Evolutionary conservation across 2,329 filamentous ascomycete genomes (phyloP).

Genomic region (Hymenoscyphus scutula): DNA sequence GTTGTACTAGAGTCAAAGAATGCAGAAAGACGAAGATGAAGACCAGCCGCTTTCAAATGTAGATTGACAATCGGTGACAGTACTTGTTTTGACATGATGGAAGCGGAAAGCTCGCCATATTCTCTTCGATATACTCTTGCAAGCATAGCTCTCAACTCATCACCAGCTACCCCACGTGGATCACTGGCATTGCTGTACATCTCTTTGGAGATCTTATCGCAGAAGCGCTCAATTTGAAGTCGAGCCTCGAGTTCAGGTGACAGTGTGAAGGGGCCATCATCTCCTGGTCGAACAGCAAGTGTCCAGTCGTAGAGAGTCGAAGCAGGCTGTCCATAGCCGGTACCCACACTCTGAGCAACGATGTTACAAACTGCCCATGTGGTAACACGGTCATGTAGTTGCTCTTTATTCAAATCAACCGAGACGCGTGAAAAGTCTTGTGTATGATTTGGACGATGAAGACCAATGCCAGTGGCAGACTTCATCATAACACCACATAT

Average conservation of each 20-base stretch:
- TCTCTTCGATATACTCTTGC: constrained; percentile 66
- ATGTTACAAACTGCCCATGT: constrained; percentile 88
- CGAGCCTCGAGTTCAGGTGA: constrained; percentile 63
- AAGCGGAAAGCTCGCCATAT: constrained; percentile 60
- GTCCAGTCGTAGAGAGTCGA: constrained; percentile 77
- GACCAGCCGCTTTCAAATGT: constrained; percentile 68
- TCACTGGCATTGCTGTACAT: constrained; percentile 78
- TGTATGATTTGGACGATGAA: constrained; percentile 77
- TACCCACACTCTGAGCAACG: constrained; percentile 77
- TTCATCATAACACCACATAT: constrained; percentile 84
- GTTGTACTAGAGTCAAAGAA: constrained; percentile 78
- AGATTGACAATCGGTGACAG: constrained; percentile 59
- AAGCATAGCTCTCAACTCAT: constrained; percentile 64
- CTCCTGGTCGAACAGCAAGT: constrained; percentile 57
- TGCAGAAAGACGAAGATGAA: constrained; percentile 74
- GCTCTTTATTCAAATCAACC: constrained; percentile 73
- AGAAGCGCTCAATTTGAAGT: constrained; percentile 70
- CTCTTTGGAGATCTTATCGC: constrained; percentile 74
- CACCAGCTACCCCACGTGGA: constrained; percentile 65
- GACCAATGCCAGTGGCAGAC: constrained; percentile 76
- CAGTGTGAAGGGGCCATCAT: constrained; percentile 57
- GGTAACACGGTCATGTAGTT: constrained; percentile 72
- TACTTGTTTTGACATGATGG: constrained; percentile 53
- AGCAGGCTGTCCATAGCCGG: constrained; percentile 78
- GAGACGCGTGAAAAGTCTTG: constrained; percentile 79